Evolutionary conservation across 2,329 filamentous ascomycete species (phyloP).

Genomic region (Penicillium digitatum): DNA sequence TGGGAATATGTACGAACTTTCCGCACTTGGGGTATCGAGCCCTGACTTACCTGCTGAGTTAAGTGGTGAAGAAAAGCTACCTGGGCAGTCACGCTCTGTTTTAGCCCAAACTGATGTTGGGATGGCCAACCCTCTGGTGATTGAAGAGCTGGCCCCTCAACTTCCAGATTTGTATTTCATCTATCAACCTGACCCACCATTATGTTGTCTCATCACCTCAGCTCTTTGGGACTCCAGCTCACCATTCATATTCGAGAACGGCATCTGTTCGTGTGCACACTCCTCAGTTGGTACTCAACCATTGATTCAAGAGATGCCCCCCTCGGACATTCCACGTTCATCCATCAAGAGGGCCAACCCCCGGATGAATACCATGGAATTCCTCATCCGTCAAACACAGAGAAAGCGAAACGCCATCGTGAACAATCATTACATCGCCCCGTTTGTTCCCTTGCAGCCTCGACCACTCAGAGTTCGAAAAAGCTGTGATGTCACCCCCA

Average conservation of each 20-base stretch:
- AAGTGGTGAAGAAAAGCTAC: neutral
- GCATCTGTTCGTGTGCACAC: neutral
- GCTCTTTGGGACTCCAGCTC: neutral
- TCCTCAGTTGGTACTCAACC: neutral
- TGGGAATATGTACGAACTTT: neutral
- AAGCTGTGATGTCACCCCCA: too few relatives aligned
- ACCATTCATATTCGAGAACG: neutral
- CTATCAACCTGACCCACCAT: neutral
- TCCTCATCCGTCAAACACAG: neutral
- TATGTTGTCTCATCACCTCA: neutral
- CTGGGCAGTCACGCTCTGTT: neutral
- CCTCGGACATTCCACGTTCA: neutral
- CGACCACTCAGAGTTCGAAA: neutral
- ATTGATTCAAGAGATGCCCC: neutral
- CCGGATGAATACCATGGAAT: neutral
- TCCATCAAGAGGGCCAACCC: neutral
- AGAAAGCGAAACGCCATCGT: neutral
- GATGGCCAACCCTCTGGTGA: neutral
- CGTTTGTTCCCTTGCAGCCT: neutral
- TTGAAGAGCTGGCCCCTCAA: neutral
- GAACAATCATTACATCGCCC: neutral
- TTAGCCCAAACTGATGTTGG: neutral
- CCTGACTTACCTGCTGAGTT: neutral
- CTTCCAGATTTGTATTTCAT: neutral
- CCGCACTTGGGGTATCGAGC: neutral